Percentiles rank a stretch among this genome's conserved stretches.
Evolutionary conservation across 2,329 filamentous ascomycete genomes (phyloP).

Genomic region (Aspergillus niger): DNA sequence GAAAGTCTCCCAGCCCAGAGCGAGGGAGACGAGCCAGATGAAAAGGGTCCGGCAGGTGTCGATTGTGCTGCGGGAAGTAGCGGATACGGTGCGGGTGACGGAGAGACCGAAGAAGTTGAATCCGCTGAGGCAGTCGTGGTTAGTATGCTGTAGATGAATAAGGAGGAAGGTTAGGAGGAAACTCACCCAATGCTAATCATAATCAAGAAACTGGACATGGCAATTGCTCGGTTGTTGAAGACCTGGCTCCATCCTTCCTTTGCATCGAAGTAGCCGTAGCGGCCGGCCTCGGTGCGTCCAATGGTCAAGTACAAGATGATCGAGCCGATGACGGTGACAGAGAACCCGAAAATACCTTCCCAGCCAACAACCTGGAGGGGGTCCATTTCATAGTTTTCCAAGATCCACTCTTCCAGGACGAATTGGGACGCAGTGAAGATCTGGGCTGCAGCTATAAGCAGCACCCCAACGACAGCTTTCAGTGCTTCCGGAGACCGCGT

Average conservation of each 20-base stretch:
- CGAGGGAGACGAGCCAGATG: constrained; percentile 90
- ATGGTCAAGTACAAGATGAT: constrained; percentile 74
- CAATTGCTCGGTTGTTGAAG: constrained; percentile 68
- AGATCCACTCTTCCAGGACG: constrained; percentile 90
- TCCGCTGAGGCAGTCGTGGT: constrained; percentile 58
- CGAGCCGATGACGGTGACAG: constrained; percentile 77
- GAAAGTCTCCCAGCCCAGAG: constrained; percentile 94
- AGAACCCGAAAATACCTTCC: constrained; percentile 91
- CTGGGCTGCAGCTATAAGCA: constrained; percentile 90
- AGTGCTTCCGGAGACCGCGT: constrained; percentile 59
- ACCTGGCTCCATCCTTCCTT: constrained; percentile 83
- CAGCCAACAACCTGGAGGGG: constrained; percentile 91
- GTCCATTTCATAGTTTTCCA: constrained; percentile 76
- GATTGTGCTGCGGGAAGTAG: constrained; percentile 91
- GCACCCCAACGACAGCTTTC: constrained; percentile 75
- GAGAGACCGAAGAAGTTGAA: constrained; percentile 99
- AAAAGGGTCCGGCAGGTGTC: constrained; percentile 97
- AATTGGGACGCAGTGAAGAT: constrained; percentile 97
- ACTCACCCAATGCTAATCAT: constrained; percentile 96
- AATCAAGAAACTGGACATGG: constrained; percentile 79
- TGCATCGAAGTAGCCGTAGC: constrained; percentile 86
- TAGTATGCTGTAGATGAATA: not conserved
- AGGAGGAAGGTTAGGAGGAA: constrained; percentile 10
- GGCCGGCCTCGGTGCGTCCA: constrained; percentile 72
- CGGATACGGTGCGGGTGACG: constrained; percentile 85